Evolutionary conservation across 345 rosid species (phyloP), one percentile per base, ranked within the genome.

Genomic region (Eucalyptus leucophloia): DNA sequence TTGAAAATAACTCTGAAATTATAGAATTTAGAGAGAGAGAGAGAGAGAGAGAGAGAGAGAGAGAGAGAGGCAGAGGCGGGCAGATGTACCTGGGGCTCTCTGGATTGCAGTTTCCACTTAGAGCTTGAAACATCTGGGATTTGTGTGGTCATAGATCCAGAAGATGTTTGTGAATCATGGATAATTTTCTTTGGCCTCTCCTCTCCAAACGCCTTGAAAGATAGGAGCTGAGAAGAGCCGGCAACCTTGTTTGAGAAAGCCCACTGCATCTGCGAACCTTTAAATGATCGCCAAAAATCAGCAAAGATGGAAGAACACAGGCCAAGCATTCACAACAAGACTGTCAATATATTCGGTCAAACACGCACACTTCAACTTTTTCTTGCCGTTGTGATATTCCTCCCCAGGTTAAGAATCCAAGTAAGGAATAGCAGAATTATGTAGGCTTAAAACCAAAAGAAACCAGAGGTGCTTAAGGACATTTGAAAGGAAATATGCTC

Each of bases 151-250:
- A 87, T 34, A 90, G 77, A 94, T 89, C 93, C 93, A 91, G 89
- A 93, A 44, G 95, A 92, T 72, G 92, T 94, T 77, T 91, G 92
- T 19, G 88, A 93, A 90, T 92, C 94, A 86, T 90, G 90, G 89
- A 90, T 93, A 88, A 91, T 65, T 87, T 94, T 96, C 92, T 94
- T 93, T 32, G 92, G 92, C 90, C 92, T 93, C 51, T 95, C 95
- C 56, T 96, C 99, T 88, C 89, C 93, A 89, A 94, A 89, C 87
- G 92, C 88, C 90, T 93, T 93, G 89, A 97, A 97, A 83, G 97
- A 91, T 93, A 91, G 91, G 88, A 89, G 62, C 16, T 92, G 93
- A 87, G 94, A 89, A 91, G 91, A 90, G 53, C 93, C 91, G 58
- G 94, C 91, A 60, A 91, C 91, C 90, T 92, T 92, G 90, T 91